Conservation (phyloP, 2,329 filamentous ascomycete species). For the Exophiala aquamarina region DNA sequence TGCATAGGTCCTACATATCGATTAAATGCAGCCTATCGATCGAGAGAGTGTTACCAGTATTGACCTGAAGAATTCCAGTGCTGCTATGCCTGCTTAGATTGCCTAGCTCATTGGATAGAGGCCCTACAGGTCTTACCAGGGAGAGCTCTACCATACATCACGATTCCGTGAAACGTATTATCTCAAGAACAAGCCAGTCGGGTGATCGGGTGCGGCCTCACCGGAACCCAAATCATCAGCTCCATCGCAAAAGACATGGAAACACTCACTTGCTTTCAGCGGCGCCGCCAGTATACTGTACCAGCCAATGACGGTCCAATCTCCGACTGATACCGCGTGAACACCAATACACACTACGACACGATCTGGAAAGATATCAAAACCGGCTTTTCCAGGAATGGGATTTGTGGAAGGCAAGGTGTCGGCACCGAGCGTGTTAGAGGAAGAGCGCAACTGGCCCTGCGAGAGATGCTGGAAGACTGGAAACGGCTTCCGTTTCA, state of each 20-base stretch:
- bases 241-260: slow-evolving; percentile 32
- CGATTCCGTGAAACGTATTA: too few species aligned
- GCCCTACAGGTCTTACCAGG: too few species aligned
- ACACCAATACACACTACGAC: slow-evolving; percentile 35
- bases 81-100: too few species aligned
- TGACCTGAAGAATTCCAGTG: too few species aligned
- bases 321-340: slow-evolving; percentile 5
- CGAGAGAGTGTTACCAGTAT: too few species aligned
- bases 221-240: slow-evolving; percentile 39
- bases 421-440: slow-evolving; percentile 20
- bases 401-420: slow-evolving; percentile 23
- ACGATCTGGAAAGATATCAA: slow-evolving; percentile 32
- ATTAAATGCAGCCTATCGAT: too few species aligned
- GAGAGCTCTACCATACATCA: too few species aligned
- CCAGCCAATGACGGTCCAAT: slow-evolving; percentile 6
- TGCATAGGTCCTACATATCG: too few species aligned
- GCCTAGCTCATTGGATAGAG: too few species aligned
- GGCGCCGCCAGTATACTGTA: slow-evolving; percentile 29
- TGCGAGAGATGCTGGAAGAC: slow-evolving; percentile 34
- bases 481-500: slow-evolving; percentile 38
- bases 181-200: slow-evolving; percentile 32
- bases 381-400: slow-evolving; percentile 30
- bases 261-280: slow-evolving; percentile 34
- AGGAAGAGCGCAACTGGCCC: slow-evolving; percentile 24
- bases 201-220: slow-evolving; percentile 45